Conservation (phyloP, 495 filamentous ascomycete genomes). For the Aspergillus ellipticus region DNA sequence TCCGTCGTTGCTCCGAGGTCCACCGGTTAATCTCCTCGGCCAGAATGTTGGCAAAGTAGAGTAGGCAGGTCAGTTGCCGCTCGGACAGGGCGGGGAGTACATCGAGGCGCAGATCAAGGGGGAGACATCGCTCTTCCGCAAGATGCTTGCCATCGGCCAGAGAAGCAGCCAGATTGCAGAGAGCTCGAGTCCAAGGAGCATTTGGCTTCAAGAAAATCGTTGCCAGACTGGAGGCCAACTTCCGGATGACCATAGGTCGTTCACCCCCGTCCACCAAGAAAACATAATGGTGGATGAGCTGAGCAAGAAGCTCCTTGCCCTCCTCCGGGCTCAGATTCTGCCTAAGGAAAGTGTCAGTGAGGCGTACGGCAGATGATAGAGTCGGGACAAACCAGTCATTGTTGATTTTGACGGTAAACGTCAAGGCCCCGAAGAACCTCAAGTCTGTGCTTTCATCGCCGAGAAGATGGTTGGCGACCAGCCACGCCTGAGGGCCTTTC, state of each 20-base stretch:
- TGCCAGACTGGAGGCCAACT: constrained; percentile 78
- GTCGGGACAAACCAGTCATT: constrained; percentile 59
- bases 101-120: constrained; percentile 40
- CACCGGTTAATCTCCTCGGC: constrained; percentile 70
- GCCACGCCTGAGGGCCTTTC: constrained; percentile 75
- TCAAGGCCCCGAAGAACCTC: constrained; percentile 91
- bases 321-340: constrained; percentile 59
- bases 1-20: constrained; percentile 17
- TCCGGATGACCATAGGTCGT: constrained; percentile 65
- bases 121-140: constrained; percentile 47
- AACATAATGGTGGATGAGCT: constrained; percentile 66
- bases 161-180: constrained; percentile 64
- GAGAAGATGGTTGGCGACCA: constrained; percentile 72
- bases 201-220: constrained; percentile 74
- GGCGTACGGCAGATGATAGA: neutral
- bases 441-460: constrained; percentile 61
- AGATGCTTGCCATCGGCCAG: constrained; percentile 52
- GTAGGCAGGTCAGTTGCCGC: constrained; percentile 52
- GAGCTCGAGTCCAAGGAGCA: constrained; percentile 61
- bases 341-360: constrained; percentile 34
- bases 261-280: constrained; percentile 55
- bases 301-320: constrained; percentile 60
- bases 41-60: constrained; percentile 70
- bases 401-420: constrained; percentile 90
- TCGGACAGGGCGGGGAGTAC: constrained; percentile 49